Base-by-base conservation (phyloP, 257 asterid species). In the Scutellaria barbata region DNA sequence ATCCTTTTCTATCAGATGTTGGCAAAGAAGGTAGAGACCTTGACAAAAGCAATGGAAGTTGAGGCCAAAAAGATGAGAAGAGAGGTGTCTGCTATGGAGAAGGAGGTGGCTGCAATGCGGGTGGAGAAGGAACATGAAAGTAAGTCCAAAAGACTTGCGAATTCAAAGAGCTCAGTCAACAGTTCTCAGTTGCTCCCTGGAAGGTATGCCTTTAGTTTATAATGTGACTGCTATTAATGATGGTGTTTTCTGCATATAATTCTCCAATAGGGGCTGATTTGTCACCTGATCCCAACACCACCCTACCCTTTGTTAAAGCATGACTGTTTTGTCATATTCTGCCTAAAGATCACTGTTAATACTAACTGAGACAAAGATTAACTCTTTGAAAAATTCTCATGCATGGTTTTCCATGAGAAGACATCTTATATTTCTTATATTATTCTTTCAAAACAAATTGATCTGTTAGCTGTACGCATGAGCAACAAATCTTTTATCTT, bases 31-130 rank as follows among this genome's bases (percentile, higher is more conserved):
- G 99, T 94, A 22, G 99, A 91, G 66, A 94, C 99, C 68, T 75
- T 91, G 85, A 85, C 99, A 43, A 90, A 89, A 75, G 99, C 99
- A 42, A 91, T 94, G 99, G 99, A 94, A 76, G 96, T 91, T 66
- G 99, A 94, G 80, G 99, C 99, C 63, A 94, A 89, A 75, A 94
- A 91, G 87, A 91, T 94, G 98, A 89, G 98, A 77, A 84, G 98
- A 69, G 98, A 94, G 78, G 98, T 94, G 45, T 93, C 98, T 80
- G 95, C 92, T n/a, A 91, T 94, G 97, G 99, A 94, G 90, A 91
- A 94, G 84, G 99, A 94, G 85, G 99, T 94, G 71, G 86, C 95
- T 75, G 96, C 97, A 66, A 91, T 94, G 95, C 96, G 97, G 42
- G 90, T 84, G 68, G 90, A 87, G 16, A 94, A 94, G 79, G 96